A percentile compares a stretch with the other conserved stretches of the same genome.
phyloP scores from a whole-genome alignment of 352 stramenopile genomes.

The Pythium rhizo-oryzae region DNA sequence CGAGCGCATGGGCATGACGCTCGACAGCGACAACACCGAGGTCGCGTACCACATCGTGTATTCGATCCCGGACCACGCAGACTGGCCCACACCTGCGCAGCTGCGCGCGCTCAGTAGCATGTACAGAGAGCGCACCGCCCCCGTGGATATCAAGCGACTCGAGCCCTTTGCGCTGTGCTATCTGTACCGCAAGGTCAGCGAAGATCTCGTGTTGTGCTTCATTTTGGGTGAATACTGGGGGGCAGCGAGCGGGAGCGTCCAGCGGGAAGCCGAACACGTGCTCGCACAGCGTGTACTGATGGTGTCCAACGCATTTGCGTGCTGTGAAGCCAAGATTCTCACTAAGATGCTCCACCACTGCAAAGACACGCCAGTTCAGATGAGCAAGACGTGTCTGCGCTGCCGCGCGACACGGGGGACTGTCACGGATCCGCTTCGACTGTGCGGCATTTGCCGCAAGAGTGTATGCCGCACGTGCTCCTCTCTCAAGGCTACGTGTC shows the following conservation, averaged over 20 bases:
- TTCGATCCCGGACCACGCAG: slow-evolving; percentile 41
- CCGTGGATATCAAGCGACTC: slow-evolving; percentile 32
- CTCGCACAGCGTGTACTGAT: slow-evolving; percentile 48
- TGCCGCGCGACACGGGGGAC: slow-evolving; percentile 35
- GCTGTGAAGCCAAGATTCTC: slow-evolving; percentile 45
- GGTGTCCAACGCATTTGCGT: slow-evolving; percentile 35
- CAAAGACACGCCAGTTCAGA: slow-evolving; percentile 21
- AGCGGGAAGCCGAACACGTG: slow-evolving; percentile 38
- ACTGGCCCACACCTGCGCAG: slow-evolving; percentile 35
- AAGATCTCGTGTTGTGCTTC: slow-evolving; percentile 61
- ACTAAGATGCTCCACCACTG: slow-evolving; percentile 43
- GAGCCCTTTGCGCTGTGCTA: slow-evolving; percentile 50
- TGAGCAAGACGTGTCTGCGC: slow-evolving; percentile 44
- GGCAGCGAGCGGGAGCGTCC: slow-evolving; percentile 21
- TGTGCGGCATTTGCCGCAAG: slow-evolving; percentile 48
- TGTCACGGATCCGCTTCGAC: slow-evolving; percentile 34
- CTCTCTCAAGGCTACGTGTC: slow-evolving; percentile 37
- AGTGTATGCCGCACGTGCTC: slow-evolving; percentile 45
- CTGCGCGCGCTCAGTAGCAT: slow-evolving; percentile 8
- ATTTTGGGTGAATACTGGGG: slow-evolving; percentile 51
- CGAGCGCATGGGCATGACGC: slow-evolving; percentile 55
- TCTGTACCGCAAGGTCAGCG: slow-evolving; percentile 49
- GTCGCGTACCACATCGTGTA: slow-evolving; percentile 57
- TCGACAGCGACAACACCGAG: slow-evolving; percentile 43
- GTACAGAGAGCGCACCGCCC: slow-evolving; percentile 5